phyloP scores from a whole-genome alignment of 805 yeast genomes.

The Saturnispora gosingensis region DNA sequence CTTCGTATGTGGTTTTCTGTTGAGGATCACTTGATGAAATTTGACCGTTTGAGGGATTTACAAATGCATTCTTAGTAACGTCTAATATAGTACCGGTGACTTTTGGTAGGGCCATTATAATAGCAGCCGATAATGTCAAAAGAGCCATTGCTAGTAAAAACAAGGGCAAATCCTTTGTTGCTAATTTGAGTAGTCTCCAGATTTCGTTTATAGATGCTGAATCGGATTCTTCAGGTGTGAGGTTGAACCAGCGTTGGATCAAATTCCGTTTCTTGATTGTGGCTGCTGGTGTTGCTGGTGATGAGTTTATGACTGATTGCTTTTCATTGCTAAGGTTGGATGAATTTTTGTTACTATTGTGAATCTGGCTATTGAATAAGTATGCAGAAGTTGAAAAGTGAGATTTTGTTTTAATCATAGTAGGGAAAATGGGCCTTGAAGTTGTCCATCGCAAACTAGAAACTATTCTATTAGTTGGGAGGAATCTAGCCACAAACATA shows the following conservation, averaged over 20 bases:
- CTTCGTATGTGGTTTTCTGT: conserved; percentile 20
- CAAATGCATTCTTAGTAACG: conserved; percentile 28
- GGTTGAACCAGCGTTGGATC: conserved; percentile 22
- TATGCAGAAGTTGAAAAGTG: background rate
- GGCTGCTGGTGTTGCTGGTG: background rate
- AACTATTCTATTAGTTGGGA: background rate
- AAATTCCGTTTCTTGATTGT: background rate
- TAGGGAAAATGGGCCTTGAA: background rate
- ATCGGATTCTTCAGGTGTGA: conserved; percentile 25
- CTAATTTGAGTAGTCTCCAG: conserved; percentile 33
- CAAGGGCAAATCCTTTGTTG: conserved; percentile 36
- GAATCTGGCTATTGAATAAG: background rate
- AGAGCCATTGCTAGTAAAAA: conserved; percentile 35
- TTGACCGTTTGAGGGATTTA: background rate
- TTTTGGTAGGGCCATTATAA: conserved; percentile 46
- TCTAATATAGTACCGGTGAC: conserved; percentile 49
- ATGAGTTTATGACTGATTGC: background rate
- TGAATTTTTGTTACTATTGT: background rate
- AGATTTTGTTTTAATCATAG: background rate
- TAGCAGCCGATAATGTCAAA: conserved; percentile 38
- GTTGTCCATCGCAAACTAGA: background rate
- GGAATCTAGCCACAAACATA: background rate
- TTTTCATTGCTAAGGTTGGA: background rate
- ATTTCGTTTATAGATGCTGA: conserved; percentile 31
- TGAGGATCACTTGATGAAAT: background rate